Evolutionary conservation across 768 basidiomycete species (phyloP).

Genomic region (Amanita polypyramis): DNA sequence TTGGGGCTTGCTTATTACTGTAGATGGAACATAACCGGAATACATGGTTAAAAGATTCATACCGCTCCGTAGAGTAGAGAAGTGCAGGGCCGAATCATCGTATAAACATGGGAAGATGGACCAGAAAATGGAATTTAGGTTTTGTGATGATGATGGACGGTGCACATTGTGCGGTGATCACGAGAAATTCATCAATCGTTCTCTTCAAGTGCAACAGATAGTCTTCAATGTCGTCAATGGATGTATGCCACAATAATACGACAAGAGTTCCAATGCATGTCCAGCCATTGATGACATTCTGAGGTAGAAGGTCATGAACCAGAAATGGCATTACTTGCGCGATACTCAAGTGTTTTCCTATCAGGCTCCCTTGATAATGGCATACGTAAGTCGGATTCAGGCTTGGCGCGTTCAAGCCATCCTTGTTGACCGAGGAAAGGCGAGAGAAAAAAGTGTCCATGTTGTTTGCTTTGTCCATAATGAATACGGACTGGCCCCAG

Average conservation of each 20-base stretch:
- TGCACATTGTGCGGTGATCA: conserved; percentile 15
- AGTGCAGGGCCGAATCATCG: conserved; percentile 30
- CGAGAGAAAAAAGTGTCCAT: neutral
- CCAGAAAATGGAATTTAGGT: conserved; percentile 31
- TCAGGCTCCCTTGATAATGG: conserved; percentile 22
- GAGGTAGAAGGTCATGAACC: conserved; percentile 12
- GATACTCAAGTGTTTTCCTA: conserved; percentile 25
- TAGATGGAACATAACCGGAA: conserved; percentile 22
- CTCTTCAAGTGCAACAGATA: conserved; percentile 16
- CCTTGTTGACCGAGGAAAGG: neutral
- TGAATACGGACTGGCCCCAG: conserved; percentile 28
- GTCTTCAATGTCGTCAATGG: conserved; percentile 16
- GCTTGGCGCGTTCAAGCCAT: conserved; percentile 13
- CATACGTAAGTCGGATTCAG: conserved; percentile 20
- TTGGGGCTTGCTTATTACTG: conserved; percentile 22
- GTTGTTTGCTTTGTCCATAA: neutral
- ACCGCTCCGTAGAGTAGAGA: conserved; percentile 30
- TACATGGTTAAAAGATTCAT: conserved; percentile 31
- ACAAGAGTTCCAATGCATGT: conserved; percentile 21
- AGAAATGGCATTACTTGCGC: conserved; percentile 22
- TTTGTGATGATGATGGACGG: conserved; percentile 29
- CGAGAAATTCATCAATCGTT: conserved; percentile 27
- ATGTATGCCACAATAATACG: conserved; percentile 20
- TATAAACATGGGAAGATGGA: conserved; percentile 27
- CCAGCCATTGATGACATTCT: conserved; percentile 16